phyloP scores from a whole-genome alignment of 768 basidiomycete genomes.

The Russula vinacea region DNA sequence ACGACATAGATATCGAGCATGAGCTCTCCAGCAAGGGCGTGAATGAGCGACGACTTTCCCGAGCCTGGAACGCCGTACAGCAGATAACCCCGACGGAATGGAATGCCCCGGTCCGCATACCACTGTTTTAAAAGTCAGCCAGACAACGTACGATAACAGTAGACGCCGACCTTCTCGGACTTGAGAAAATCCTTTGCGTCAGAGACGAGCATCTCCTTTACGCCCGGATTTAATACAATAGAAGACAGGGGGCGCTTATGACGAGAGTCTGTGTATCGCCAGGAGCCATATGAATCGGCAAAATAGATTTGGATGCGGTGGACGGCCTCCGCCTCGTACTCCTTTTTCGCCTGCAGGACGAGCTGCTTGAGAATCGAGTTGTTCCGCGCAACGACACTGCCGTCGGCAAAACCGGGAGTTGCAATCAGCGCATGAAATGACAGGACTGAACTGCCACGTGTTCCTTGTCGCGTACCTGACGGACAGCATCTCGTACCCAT shows the following conservation, averaged over 20 bases:
- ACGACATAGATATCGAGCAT: constrained; percentile 91
- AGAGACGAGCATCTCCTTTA: constrained; percentile 83
- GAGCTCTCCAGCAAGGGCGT: constrained; percentile 83
- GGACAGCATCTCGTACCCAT: constrained; percentile 71
- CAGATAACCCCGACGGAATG: constrained; percentile 85
- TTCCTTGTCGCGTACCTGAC: constrained; percentile 53
- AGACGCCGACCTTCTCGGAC: constrained; percentile 63
- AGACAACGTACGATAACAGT: constrained; percentile 14
- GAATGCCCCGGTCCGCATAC: constrained; percentile 92
- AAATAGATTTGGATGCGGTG: constrained; percentile 89
- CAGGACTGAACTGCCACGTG: constrained; percentile 2
- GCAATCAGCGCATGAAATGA: background rate
- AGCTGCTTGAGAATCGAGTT: constrained; percentile 86
- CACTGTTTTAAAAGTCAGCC: constrained; percentile 46
- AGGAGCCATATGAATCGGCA: constrained; percentile 82
- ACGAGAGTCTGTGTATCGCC: constrained; percentile 84
- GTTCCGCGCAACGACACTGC: constrained; percentile 76
- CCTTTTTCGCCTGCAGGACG: constrained; percentile 83
- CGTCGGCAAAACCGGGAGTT: background rate
- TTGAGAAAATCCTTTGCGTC: constrained; percentile 82
- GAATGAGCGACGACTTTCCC: constrained; percentile 83
- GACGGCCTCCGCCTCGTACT: constrained; percentile 83
- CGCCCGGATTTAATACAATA: constrained; percentile 83
- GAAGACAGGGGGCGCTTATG: constrained; percentile 87
- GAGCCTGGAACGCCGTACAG: constrained; percentile 82